A percentile compares a stretch with the other conserved stretches of the same genome.
These are phyloP conservation scores for Moringa oleifera DNA, from an alignment of 345 rosid species.

Conservation along the genomic window DNA sequence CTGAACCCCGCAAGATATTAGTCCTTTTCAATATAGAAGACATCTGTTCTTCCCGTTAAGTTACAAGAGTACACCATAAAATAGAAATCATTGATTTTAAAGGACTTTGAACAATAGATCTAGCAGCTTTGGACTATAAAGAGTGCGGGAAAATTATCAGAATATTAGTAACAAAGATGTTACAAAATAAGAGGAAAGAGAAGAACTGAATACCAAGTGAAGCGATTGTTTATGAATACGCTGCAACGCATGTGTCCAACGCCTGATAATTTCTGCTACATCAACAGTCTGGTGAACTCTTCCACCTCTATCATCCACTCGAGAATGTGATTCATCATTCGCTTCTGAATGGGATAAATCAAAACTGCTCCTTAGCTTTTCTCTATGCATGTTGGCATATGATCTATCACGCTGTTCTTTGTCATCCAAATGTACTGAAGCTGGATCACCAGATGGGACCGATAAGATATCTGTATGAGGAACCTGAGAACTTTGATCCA, in stretches of 20 bases:
- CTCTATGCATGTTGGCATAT: slow-evolving; percentile 29
- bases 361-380: slow-evolving; percentile 32
- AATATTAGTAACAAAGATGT: too few species aligned
- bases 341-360: slow-evolving; percentile 44
- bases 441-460: slow-evolving; percentile 40
- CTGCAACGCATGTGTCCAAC: slow-evolving; percentile 99
- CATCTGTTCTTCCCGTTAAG: too few species aligned
- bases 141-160: too few species aligned
- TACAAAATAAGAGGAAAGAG: too few species aligned
- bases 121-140: too few species aligned
- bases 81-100: too few species aligned
- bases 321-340: slow-evolving; percentile 62
- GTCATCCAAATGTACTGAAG: slow-evolving; percentile 45
- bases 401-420: slow-evolving; percentile 66
- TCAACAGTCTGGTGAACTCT: slow-evolving; percentile 85
- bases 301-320: slow-evolving; percentile 87
- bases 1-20: too few species aligned
- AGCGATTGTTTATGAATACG: slow-evolving; percentile 97
- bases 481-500: slow-evolving; percentile 96
- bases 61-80: too few species aligned
- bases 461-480: slow-evolving; percentile 64
- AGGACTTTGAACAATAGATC: too few species aligned
- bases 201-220: slow-evolving; percentile 61
- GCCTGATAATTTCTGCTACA: slow-evolving; percentile 93
- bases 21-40: too few species aligned